These are phyloP conservation scores for Kregervanrija pseudodelftensis DNA, from an alignment of 805 yeast genomes.

Conservation along the genomic window DNA sequence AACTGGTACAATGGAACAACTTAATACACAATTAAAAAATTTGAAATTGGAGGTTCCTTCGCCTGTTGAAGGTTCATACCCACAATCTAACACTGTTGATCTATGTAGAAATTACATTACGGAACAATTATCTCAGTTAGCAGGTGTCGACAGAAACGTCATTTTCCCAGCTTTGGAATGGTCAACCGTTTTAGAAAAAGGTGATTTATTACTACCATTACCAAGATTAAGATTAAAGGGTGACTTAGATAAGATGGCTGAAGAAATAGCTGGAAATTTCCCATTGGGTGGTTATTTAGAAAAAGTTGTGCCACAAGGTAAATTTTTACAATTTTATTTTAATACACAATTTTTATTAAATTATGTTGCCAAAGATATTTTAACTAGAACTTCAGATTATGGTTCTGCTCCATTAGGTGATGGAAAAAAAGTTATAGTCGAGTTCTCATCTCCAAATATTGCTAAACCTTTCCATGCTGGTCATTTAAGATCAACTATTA, in stretches of 20 bases:
- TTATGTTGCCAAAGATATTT: conserved; percentile 62
- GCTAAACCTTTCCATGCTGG: conserved; percentile 99
- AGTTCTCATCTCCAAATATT: conserved; percentile 95
- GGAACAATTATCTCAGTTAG: conserved; percentile 61
- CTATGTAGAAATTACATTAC: conserved; percentile 85
- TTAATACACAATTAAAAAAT: conserved; percentile 19
- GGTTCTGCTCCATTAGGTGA: conserved; percentile 73
- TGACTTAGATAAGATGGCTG: conserved; percentile 67
- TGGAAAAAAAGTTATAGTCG: conserved; percentile 68
- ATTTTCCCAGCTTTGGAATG: conserved; percentile 85
- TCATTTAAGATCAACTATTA: conserved; percentile 93
- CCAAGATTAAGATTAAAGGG: conserved; percentile 87
- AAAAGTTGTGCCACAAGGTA: conserved; percentile 77
- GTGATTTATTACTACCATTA: conserved; percentile 86
- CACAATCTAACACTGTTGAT: conserved; percentile 77
- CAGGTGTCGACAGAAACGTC: conserved; percentile 61
- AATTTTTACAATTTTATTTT: conserved; percentile 86
- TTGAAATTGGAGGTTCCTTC: conserved; percentile 33
- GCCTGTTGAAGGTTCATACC: conserved; percentile 52
- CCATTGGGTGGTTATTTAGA: conserved; percentile 63
- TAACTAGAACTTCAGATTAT: conserved; percentile 51
- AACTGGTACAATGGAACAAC: conserved; percentile 12
- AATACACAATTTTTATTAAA: conserved; percentile 57
- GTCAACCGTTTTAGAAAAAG: conserved; percentile 80
- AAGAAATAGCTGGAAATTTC: conserved; percentile 72